Conservation (phyloP, 2,329 filamentous ascomycete genomes). For the Emergomyces africanus region DNA sequence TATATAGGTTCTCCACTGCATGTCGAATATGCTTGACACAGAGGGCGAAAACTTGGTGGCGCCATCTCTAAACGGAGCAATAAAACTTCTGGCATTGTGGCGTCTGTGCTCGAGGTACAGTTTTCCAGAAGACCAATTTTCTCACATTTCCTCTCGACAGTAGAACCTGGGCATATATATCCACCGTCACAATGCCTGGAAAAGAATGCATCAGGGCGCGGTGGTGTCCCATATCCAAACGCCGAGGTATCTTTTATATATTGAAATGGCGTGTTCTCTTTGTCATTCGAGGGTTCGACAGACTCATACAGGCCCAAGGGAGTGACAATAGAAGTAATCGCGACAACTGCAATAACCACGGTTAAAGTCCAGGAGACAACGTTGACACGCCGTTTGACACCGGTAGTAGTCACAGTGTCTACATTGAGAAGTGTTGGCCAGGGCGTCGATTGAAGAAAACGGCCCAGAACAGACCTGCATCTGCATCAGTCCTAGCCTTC, state of each 20-base stretch:
- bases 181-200: constrained; percentile 19
- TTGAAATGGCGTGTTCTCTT: constrained; percentile 17
- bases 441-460: constrained; percentile 26
- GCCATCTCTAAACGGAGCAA: constrained; percentile 28
- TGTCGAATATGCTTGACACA: constrained; percentile 33
- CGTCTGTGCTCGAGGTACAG: constrained; percentile 15
- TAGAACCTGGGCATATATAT: constrained; percentile 15
- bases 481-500: not conserved
- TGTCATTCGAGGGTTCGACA: constrained; percentile 14
- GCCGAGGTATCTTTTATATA: constrained; percentile 28
- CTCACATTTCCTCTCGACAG: constrained; percentile 2
- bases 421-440: constrained; percentile 33
- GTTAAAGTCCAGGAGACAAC: constrained; percentile 16
- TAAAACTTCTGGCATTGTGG: constrained; percentile 21
- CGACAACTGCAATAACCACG: constrained; percentile 20
- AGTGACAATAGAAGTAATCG: constrained; percentile 33
- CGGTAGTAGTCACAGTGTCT: constrained; percentile 23
- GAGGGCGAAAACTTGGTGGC: constrained; percentile 15
- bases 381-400: constrained; percentile 19
- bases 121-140: constrained; percentile 4
- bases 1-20: constrained; percentile 23
- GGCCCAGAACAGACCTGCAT: constrained; percentile 23
- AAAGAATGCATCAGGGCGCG: constrained; percentile 19
- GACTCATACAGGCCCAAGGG: constrained; percentile 34
- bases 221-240: constrained; percentile 28